Percentiles rank a stretch among this genome's conserved stretches.
phyloP scores from a whole-genome alignment of 2,329 filamentous ascomycete genomes.

The Ilyonectria sp. region DNA sequence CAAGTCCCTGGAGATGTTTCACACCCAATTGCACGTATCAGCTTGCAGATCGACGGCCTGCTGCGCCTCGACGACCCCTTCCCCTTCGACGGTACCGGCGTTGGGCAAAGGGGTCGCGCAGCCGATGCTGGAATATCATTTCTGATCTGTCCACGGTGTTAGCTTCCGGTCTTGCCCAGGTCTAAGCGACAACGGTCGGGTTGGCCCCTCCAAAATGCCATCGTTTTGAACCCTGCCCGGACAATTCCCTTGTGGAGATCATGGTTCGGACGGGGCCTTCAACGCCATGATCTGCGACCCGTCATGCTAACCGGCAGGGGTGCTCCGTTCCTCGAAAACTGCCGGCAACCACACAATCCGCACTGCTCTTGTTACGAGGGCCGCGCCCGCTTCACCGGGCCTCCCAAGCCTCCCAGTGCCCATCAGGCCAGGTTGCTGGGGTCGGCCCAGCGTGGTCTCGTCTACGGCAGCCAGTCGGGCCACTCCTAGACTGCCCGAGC shows the following conservation, averaged over 20 bases:
- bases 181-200: constrained; percentile 31
- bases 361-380: constrained; percentile 24
- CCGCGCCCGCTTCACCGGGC: constrained; percentile 40
- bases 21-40: constrained; percentile 42
- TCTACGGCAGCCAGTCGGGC: constrained; percentile 32
- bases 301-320: constrained; percentile 46
- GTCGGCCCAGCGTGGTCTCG: constrained; percentile 34
- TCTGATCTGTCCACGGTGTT: constrained; percentile 34
- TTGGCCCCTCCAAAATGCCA: constrained; percentile 34
- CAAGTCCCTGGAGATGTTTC: constrained; percentile 43
- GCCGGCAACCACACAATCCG: constrained; percentile 39
- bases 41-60: constrained; percentile 42
- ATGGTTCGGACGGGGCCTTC: constrained; percentile 51
- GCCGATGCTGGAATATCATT: constrained; percentile 33
- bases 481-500: constrained; percentile 31
- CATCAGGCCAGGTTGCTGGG: constrained; percentile 39
- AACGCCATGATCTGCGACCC: constrained; percentile 51
- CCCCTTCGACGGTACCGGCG: constrained; percentile 21
- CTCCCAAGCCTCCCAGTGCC: constrained; percentile 31
- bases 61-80: constrained; percentile 42
- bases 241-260: constrained; percentile 52
- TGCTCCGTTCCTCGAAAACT: constrained; percentile 46
- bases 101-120: constrained; percentile 41
- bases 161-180: constrained; percentile 34
- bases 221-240: constrained; percentile 43